Evolutionary conservation across 2,329 filamentous ascomycete species (phyloP).

Genomic region (Botrytis elliptica): DNA sequence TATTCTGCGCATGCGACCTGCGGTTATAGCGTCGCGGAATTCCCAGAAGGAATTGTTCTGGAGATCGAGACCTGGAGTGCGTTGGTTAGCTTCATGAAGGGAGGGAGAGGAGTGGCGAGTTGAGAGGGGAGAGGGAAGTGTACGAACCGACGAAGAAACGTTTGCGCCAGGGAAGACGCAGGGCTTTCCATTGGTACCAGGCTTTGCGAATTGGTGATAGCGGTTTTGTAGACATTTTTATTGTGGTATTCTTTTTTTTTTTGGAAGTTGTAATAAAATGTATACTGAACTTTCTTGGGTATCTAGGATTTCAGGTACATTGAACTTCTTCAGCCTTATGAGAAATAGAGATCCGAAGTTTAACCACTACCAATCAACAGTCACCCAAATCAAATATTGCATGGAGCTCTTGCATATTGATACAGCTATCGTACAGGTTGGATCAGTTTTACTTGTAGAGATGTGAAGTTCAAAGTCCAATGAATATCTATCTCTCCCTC

Average conservation of each 20-base stretch:
- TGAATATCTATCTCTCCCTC: neutral
- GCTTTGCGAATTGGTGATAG: conserved; percentile 31
- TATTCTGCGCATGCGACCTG: conserved; percentile 58
- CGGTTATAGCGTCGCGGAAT: conserved; percentile 50
- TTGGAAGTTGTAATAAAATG: neutral
- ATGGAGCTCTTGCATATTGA: neutral
- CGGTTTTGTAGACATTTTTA: conserved; percentile 30
- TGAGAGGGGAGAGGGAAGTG: neutral
- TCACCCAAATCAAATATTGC: neutral
- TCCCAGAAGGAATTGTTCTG: conserved; percentile 69
- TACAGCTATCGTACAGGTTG: neutral
- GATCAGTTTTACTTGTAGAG: neutral
- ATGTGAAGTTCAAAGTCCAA: neutral
- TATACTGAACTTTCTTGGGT: neutral
- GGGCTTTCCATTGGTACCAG: conserved; percentile 62
- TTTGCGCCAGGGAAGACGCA: conserved; percentile 63
- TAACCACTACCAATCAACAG: conserved; percentile 1
- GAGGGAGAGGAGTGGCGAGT: conserved; percentile 1
- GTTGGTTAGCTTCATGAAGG: neutral
- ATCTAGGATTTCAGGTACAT: neutral
- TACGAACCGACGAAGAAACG: conserved; percentile 57
- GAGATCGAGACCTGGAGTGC: conserved; percentile 57
- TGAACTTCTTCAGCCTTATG: conserved; percentile 14
- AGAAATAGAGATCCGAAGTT: neutral
- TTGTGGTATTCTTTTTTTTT: neutral